phyloP scores from a whole-genome alignment of 2,329 filamentous ascomycete genomes.

The Lachnum nothofagi region DNA sequence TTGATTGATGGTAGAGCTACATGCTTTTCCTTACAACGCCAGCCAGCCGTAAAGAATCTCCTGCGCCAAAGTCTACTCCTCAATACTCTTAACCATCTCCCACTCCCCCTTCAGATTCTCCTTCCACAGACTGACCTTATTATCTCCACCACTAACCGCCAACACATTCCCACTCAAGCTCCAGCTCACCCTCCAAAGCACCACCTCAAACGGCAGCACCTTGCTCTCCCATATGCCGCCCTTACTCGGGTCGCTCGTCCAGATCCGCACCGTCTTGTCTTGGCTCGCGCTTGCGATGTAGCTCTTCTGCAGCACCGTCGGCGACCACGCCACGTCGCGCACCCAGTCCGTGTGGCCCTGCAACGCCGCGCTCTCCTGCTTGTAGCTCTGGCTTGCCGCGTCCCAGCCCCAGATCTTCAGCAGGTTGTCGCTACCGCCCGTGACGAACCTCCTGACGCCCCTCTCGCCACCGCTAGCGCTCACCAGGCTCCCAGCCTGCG shows the following conservation, averaged over 20 bases:
- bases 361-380: slow-evolving; percentile 59
- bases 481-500: slow-evolving; percentile 76
- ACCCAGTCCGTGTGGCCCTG: slow-evolving; percentile 93
- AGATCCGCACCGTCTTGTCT: slow-evolving; percentile 96
- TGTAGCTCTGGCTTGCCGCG: slow-evolving; percentile 54
- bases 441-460: slow-evolving; percentile 79
- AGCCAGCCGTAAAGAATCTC: neutral
- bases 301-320: slow-evolving; percentile 87
- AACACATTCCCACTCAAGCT: slow-evolving; percentile 94
- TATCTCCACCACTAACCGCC: slow-evolving; percentile 88
- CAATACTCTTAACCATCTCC: slow-evolving; percentile 95
- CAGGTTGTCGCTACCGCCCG: slow-evolving; percentile 87
- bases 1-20: slow-evolving; percentile 17
- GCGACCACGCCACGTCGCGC: slow-evolving; percentile 93
- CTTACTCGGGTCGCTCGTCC: slow-evolving; percentile 70
- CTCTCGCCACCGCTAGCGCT: slow-evolving; percentile 60
- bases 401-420: slow-evolving; percentile 92
- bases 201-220: slow-evolving; percentile 78
- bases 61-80: slow-evolving; percentile 54
- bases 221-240: slow-evolving; percentile 77
- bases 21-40: slow-evolving; percentile 18
- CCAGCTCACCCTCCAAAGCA: slow-evolving; percentile 96
- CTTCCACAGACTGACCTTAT: slow-evolving; percentile 97
- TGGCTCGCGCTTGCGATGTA: slow-evolving; percentile 95
- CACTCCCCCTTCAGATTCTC: slow-evolving; percentile 94